Evolutionary conservation across 805 yeast genomes (phyloP), one percentile per base, ranked within the genome.

Genomic region (Nakazawaea laoshanensis): DNA sequence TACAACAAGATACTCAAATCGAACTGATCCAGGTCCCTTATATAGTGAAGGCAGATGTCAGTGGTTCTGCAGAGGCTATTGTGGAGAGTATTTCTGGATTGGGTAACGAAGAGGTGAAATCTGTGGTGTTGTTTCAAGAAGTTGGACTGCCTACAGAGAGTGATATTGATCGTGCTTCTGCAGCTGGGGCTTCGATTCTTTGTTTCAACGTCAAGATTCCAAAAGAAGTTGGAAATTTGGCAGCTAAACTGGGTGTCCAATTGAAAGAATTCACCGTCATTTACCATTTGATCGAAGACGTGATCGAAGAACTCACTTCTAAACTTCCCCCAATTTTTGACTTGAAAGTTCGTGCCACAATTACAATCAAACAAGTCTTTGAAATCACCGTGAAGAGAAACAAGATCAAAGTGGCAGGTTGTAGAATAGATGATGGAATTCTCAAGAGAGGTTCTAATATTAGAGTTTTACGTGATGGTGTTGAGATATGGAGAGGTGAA

Each of bases 11-110:
- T 5, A 45, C 42, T 7, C 53, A 51, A 52, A 58, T 10, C 58
- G 32, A 31, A 14, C n/a, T 14, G 5, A 23, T 18, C 3, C 17
- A 23, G 15, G 57, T 74, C 4, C 73, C 74, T 19, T 86, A 78
- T 42, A 77, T 92, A 18, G 63, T 92, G 22, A 86, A 84, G 50
- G 83, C 95, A 0, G 98, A 92, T 57, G 96, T 89, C 1, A 77
- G 79, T 44, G 98, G 98, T 0, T 88, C 97, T 1, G 82, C 84
- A 0, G 98, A 92, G 51, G 98, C 98, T 2, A 82, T 92, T 21
- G 68, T 63, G 24, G 96, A 88, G 52, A 76, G 89, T 44, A 74
- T 92, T 30, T 65, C 67, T 38, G 77, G 77, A 9, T 57, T 92
- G n/a, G 96, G 96, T 5, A 88, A 89, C 52, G 83, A 81, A 2